Evolutionary conservation across 768 basidiomycete species (phyloP).

Genomic region (Dacryopinax primogenitus): DNA sequence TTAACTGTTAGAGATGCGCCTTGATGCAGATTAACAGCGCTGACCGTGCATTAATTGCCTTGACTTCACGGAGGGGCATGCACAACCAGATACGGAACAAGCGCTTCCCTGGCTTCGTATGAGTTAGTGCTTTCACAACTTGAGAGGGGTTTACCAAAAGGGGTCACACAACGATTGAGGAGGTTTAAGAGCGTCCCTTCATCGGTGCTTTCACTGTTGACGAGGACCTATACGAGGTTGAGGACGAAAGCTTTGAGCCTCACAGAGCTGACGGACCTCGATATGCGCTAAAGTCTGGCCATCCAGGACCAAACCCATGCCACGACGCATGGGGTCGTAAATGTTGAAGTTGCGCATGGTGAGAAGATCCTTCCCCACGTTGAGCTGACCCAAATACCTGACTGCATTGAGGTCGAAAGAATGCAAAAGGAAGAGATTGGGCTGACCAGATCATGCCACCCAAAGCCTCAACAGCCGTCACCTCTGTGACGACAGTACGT

Average conservation of each 20-base stretch:
- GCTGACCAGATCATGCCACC: conserved; percentile 83
- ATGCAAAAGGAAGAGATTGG: background rate
- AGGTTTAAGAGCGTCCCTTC: conserved; percentile 81
- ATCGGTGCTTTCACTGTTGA: conserved; percentile 87
- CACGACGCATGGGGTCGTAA: conserved; percentile 87
- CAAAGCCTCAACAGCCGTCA: conserved; percentile 64
- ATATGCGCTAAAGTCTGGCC: conserved; percentile 92
- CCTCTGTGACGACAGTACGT: conserved; percentile 51
- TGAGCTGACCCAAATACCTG: conserved; percentile 81
- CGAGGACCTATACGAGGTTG: conserved; percentile 43
- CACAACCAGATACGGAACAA: conserved; percentile 96
- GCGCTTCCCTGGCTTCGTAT: conserved; percentile 54
- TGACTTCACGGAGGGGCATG: conserved; percentile 68
- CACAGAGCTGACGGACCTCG: conserved; percentile 43
- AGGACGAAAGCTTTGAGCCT: conserved; percentile 4
- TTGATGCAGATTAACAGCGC: conserved; percentile 16
- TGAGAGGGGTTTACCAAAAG: conserved; percentile 53
- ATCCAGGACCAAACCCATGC: conserved; percentile 75
- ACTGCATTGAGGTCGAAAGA: background rate
- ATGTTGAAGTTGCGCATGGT: conserved; percentile 96
- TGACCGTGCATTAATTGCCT: conserved; percentile 81
- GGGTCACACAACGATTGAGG: conserved; percentile 72
- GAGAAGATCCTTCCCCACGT: conserved; percentile 89
- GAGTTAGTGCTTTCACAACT: background rate
- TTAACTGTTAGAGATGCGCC: conserved; percentile 1